Conservation (phyloP, 352 stramenopile genomes). For the Blastocystis sp. region DNA sequence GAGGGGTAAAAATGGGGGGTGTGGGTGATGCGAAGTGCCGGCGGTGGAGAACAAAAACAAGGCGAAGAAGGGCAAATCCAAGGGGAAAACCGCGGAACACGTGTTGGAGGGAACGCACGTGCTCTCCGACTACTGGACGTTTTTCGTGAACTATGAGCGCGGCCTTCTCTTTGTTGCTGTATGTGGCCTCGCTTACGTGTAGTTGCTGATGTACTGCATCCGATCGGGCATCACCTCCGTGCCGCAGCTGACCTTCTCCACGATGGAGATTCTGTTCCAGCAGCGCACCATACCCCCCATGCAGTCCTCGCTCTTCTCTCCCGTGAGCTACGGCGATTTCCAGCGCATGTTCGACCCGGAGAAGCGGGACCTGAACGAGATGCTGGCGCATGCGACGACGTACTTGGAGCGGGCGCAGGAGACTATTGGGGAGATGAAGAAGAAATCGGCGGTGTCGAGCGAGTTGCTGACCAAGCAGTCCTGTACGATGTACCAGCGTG, state of each 20-base stretch:
- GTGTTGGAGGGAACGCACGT: slow-evolving; percentile 6
- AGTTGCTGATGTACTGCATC: neutral
- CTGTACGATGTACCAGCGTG: slow-evolving; percentile 24
- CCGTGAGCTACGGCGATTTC: slow-evolving; percentile 5
- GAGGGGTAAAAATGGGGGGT: neutral
- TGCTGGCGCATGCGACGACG: neutral
- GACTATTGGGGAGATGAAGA: neutral
- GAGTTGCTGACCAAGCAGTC: neutral
- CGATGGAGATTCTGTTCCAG: slow-evolving; percentile 37
- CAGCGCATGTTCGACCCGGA: neutral
- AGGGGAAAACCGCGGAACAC: neutral
- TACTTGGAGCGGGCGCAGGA: slow-evolving; percentile 15
- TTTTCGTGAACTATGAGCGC: slow-evolving; percentile 40
- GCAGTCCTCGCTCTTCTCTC: neutral
- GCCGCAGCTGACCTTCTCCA: neutral
- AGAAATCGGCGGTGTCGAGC: neutral
- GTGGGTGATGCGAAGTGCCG: slow-evolving; percentile 12
- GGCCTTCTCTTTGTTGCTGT: slow-evolving; percentile 40
- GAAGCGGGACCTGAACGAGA: neutral
- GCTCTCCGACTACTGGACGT: slow-evolving; percentile 17
- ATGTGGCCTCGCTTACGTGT: neutral
- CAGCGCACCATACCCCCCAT: slow-evolving; percentile 17
- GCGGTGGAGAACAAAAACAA: neutral
- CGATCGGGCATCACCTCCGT: neutral
- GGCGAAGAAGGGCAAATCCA: slow-evolving; percentile 3